A percentile compares a stretch with the other conserved stretches of the same genome.
phyloP scores from a whole-genome alignment of 805 yeast species.

The Schwanniomyces polymorphus region DNA sequence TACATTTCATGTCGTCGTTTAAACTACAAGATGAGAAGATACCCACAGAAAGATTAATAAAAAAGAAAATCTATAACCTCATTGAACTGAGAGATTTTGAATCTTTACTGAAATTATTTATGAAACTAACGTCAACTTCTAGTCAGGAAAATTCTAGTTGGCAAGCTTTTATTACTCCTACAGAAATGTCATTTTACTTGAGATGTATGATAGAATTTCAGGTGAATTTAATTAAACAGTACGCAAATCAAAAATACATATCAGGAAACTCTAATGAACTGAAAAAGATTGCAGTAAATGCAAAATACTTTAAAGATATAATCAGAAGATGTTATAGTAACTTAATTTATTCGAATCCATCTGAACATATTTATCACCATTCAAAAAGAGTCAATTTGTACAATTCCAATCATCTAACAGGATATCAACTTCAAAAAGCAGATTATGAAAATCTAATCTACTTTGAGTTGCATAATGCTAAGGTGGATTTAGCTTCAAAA shows the following conservation, averaged over 20 bases:
- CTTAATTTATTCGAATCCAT: slow-evolving; percentile 16
- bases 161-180: slow-evolving; percentile 10
- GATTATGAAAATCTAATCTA: slow-evolving; percentile 41
- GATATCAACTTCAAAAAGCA: slow-evolving; percentile 14
- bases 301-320: slow-evolving; percentile 12
- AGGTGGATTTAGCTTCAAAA: slow-evolving; percentile 38
- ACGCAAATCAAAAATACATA: slow-evolving; percentile 8
- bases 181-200: slow-evolving; percentile 20
- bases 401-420: slow-evolving; percentile 9
- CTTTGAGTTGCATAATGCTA: slow-evolving; percentile 34
- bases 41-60: slow-evolving; percentile 8
- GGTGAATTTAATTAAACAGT: slow-evolving; percentile 9
- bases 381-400: slow-evolving; percentile 15
- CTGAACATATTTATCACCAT: slow-evolving; percentile 18
- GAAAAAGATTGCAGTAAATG: slow-evolving; percentile 7
- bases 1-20: slow-evolving; percentile 11
- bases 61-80: slow-evolving; percentile 12
- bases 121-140: slow-evolving; percentile 9
- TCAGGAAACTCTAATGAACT: slow-evolving; percentile 2
- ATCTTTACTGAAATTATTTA: slow-evolving; percentile 14
- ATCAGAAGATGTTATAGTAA: slow-evolving; percentile 26
- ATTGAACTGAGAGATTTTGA: slow-evolving; percentile 12
- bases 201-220: slow-evolving; percentile 18
- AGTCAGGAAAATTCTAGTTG: slow-evolving; percentile 1
- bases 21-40: neutral